Evolutionary conservation across 768 basidiomycete species (phyloP).

Genomic region (Tylopilus rubrobrunneus): DNA sequence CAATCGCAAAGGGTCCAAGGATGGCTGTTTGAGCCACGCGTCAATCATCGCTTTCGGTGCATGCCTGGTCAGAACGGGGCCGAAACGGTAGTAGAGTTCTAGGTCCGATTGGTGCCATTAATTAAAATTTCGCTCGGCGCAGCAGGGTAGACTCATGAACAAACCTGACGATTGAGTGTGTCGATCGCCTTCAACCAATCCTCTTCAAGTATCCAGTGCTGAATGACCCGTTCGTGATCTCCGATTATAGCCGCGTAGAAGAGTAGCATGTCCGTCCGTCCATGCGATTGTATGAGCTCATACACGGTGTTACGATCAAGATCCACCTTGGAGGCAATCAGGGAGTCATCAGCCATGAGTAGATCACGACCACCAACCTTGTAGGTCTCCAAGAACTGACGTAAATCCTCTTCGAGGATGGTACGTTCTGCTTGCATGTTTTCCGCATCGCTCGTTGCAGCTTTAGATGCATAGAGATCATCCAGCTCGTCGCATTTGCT

Average conservation of each 20-base stretch:
- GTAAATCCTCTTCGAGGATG: constrained; percentile 89
- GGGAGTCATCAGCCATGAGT: not conserved
- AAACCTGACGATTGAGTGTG: constrained; percentile 83
- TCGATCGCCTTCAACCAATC: constrained; percentile 90
- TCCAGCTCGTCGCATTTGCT: constrained; percentile 96
- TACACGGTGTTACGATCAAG: constrained; percentile 84
- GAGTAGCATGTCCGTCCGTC: constrained; percentile 87
- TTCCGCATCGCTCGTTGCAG: constrained; percentile 74
- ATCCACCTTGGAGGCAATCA: constrained; percentile 53
- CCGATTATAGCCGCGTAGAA: constrained; percentile 81
- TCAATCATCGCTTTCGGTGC: constrained; percentile 89
- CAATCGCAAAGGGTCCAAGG: constrained; percentile 77
- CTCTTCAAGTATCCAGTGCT: constrained; percentile 91
- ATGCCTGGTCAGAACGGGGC: constrained; percentile 80
- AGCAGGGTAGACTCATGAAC: constrained; percentile 1
- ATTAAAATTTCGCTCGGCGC: not conserved
- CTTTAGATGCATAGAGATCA: constrained; percentile 87
- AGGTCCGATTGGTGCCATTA: constrained; percentile 57
- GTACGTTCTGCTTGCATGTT: constrained; percentile 76
- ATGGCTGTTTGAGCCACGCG: constrained; percentile 81
- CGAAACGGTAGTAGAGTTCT: constrained; percentile 91
- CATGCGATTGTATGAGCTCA: constrained; percentile 91
- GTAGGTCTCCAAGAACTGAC: constrained; percentile 91
- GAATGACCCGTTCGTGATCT: constrained; percentile 80
- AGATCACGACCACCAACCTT: constrained; percentile 49